These are phyloP conservation scores for Nemania bipapillata DNA, from an alignment of 2,329 filamentous ascomycete species.

Conservation along the genomic window DNA sequence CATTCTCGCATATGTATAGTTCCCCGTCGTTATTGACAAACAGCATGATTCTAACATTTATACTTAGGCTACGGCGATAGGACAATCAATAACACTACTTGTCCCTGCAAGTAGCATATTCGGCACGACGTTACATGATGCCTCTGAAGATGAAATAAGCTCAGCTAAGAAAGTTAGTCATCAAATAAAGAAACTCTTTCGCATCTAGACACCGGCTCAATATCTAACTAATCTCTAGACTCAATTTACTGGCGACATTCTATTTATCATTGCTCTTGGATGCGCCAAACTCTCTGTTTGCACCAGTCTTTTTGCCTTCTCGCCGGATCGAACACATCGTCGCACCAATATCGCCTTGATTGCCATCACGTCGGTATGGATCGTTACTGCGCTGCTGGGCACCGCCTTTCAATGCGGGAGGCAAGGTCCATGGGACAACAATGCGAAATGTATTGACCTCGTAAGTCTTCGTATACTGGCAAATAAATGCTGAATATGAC, in stretches of 20 bases:
- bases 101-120: background rate
- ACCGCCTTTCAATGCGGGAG: constrained; percentile 29
- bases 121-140: background rate
- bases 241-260: constrained; percentile 23
- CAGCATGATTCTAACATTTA: background rate
- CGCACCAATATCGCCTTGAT: background rate
- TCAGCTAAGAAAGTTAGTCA: background rate
- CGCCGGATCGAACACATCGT: constrained; percentile 15
- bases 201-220: background rate
- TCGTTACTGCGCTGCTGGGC: background rate
- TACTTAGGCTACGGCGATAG: background rate
- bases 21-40: background rate
- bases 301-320: constrained; percentile 17
- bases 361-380: constrained; percentile 16
- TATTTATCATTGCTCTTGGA: constrained; percentile 29
- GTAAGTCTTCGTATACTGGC: background rate
- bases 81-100: background rate
- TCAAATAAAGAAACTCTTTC: background rate
- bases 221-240: background rate
- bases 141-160: background rate
- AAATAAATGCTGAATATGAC: background rate
- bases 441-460: constrained; percentile 11
- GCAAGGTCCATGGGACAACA: constrained; percentile 18
- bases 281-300: constrained; percentile 29
- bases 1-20: background rate